Base-by-base conservation (phyloP, 2,329 filamentous ascomycete species). In the Aspergillus aculeatinus region DNA sequence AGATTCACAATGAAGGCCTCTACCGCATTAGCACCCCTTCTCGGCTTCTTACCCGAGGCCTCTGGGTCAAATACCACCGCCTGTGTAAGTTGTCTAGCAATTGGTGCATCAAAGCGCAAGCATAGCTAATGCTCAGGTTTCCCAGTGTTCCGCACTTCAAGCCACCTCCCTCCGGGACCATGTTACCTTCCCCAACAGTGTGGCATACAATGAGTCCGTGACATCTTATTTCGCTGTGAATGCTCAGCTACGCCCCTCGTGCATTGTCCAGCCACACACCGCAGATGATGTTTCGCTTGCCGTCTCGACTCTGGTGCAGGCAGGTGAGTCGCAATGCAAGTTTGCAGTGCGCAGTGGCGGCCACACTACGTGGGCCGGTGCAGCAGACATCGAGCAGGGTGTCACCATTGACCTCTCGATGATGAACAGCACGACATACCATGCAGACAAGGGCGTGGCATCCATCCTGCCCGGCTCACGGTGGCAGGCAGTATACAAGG, bases 291-390 rank as follows among this genome's bases (percentile, higher is more conserved):
- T 72, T n/a, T 65, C 70, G 2, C 25, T 60, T 7, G 58, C 65
- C 9, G 60, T 73, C 23, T 58, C 49, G n/a, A 66, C 60, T 6
- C 53, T 70, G 1, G 55, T 60, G 6, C 48, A 47, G 4, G 49
- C 54, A 2, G 58, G 60, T 48, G 56, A 47, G 3, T 31, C 57
- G n/a, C 55, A 48, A n/a, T 67, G 65, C 51, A 55, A 60, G 33
- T 68, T 70, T 48, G 68, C 67, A 6, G 72, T 82, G 2, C 79
- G 77, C 55, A 74, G 76, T 52, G 79, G 80, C 31, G 80, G 80
- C 2, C 80, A 82, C 62, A 73, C 73, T 21, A 66, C 72, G 3
- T 73, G 74, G 58, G 67, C 72, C 0, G 78, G 79, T 23, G 72
- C 74, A 10, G 77, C 77, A 6, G 79, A 76, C 57, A 77, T 79